Evolutionary conservation across 1,139 yeast species (phyloP).

Genomic region (Pichia cactophila): DNA sequence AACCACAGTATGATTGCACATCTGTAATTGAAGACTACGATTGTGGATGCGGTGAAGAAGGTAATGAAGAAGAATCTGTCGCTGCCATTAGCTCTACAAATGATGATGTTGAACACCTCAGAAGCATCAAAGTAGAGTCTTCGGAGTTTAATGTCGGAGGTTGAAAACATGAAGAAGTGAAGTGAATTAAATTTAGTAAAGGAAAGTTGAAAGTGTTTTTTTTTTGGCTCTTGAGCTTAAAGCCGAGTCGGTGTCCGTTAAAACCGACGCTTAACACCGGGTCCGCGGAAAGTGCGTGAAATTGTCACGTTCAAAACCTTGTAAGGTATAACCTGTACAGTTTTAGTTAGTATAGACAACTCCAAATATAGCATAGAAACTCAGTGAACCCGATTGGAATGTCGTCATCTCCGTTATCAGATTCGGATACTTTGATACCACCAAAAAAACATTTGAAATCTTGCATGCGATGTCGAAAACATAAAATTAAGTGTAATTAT

Average conservation of each 20-base stretch:
- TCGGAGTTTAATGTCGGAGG: conserved; percentile 6
- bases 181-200: too few relatives aligned
- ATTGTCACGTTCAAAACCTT: not conserved
- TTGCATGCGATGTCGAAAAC: conserved; percentile 56
- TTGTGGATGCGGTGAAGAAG: conserved; percentile 88
- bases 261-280: not conserved
- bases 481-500: conserved; percentile 61
- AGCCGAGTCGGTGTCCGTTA: not conserved
- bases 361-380: too few relatives aligned
- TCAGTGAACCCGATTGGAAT: not conserved
- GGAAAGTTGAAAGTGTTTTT: too few relatives aligned
- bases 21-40: conserved; percentile 82
- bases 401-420: not conserved
- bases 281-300: not conserved
- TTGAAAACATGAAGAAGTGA: not conserved
- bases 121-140: conserved; percentile 38
- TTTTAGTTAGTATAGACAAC: too few relatives aligned
- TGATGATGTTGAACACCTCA: conserved; percentile 35
- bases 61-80: conserved; percentile 27
- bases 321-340: not conserved
- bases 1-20: conserved; percentile 74
- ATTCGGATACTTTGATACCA: conserved; percentile 15
- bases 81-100: conserved; percentile 6
- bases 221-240: too few relatives aligned
- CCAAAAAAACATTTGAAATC: conserved; percentile 44